Evolutionary conservation across 768 basidiomycete genomes (phyloP).

Genomic region (Auricularia auricula-judae): DNA sequence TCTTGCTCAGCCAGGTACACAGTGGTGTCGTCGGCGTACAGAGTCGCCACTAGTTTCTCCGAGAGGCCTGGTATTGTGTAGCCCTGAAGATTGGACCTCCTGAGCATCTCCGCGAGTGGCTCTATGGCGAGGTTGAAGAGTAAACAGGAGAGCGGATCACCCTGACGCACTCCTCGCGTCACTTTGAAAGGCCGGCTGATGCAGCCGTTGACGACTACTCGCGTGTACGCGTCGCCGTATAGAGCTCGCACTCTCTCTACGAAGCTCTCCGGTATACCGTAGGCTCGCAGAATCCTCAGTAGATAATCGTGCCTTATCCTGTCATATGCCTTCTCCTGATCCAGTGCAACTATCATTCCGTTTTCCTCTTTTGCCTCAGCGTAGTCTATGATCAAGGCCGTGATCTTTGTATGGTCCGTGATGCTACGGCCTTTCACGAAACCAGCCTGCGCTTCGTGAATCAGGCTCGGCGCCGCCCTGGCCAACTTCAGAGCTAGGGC

Average conservation of each 20-base stretch:
- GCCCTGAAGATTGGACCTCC: conserved; percentile 15
- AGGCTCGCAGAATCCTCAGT: background rate
- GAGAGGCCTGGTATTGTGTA: conserved; percentile 9
- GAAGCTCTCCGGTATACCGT: conserved; percentile 9
- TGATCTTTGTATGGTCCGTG: conserved; percentile 7
- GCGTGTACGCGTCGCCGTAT: conserved; percentile 7
- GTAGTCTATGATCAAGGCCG: conserved; percentile 1
- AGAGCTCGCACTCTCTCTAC: conserved; percentile 13
- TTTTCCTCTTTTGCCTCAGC: conserved; percentile 3
- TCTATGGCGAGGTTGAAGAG: too few species aligned
- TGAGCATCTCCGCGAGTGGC: too few species aligned
- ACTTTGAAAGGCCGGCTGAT: conserved; percentile 2
- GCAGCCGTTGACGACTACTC: conserved; percentile 9
- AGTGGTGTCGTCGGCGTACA: conserved; percentile 33
- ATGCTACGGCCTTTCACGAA: conserved; percentile 8
- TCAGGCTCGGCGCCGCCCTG: background rate
- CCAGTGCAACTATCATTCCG: conserved; percentile 1
- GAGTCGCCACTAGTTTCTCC: conserved; percentile 7
- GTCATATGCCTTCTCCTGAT: too few species aligned
- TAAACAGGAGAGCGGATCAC: conserved; percentile 14
- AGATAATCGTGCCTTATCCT: too few species aligned
- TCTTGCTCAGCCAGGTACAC: conserved; percentile 18
- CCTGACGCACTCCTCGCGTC: conserved; percentile 12
- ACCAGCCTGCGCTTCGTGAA: conserved; percentile 8
- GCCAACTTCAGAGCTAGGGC: background rate